phyloP scores from a whole-genome alignment of 2,329 filamentous ascomycete genomes.

The Pseudogymnoascus sp. region DNA sequence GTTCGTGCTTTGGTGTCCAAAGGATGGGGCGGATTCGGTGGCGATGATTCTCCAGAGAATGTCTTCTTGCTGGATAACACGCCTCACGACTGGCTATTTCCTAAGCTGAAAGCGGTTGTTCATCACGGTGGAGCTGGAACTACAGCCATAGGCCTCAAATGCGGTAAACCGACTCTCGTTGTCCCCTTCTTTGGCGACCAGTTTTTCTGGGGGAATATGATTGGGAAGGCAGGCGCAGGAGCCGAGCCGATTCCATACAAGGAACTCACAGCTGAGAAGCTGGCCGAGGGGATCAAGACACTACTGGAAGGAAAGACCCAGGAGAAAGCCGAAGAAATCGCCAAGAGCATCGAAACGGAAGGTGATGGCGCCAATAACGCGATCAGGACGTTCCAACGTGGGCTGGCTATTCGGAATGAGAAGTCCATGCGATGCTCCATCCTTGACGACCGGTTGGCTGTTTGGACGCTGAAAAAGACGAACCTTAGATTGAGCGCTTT shows the following conservation, averaged over 20 bases:
- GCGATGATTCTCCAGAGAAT: slow-evolving; percentile 47
- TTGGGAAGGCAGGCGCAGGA: slow-evolving; percentile 54
- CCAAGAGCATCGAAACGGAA: slow-evolving; percentile 49
- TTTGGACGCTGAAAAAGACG: slow-evolving; percentile 56
- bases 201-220: slow-evolving; percentile 67
- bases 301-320: slow-evolving; percentile 54
- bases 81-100: slow-evolving; percentile 68
- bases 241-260: slow-evolving; percentile 62
- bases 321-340: slow-evolving; percentile 48
- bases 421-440: slow-evolving; percentile 57
- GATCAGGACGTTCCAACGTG: slow-evolving; percentile 56
- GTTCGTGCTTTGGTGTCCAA: slow-evolving; percentile 62
- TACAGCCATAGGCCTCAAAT: slow-evolving; percentile 62
- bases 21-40: slow-evolving; percentile 63
- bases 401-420: slow-evolving; percentile 43
- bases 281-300: slow-evolving; percentile 63
- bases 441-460: slow-evolving; percentile 51
- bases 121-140: slow-evolving; percentile 68
- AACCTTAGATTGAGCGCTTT: slow-evolving; percentile 51
- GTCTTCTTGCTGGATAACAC: slow-evolving; percentile 63
- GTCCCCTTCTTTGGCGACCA: slow-evolving; percentile 73
- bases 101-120: slow-evolving; percentile 52
- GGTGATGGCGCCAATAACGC: slow-evolving; percentile 63
- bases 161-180: slow-evolving; percentile 60
- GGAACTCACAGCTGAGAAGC: slow-evolving; percentile 49